Conservation (phyloP, 768 basidiomycete species). For the Mycena galericulata region DNA sequence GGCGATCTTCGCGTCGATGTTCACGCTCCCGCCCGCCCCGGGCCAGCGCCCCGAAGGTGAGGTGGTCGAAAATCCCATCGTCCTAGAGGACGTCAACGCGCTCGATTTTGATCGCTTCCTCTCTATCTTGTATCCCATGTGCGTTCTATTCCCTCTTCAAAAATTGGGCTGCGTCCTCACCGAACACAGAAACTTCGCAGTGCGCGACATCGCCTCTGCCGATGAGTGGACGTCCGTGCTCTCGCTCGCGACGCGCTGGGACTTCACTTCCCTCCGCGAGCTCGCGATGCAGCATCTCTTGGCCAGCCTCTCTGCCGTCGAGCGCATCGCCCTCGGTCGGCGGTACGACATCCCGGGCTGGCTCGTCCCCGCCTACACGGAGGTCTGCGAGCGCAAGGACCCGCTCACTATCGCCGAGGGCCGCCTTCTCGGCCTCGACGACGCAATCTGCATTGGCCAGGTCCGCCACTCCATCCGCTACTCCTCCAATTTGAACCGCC, state of each 20-base stretch:
- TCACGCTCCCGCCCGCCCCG: conserved; percentile 36
- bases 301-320: conserved; percentile 30
- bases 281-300: conserved; percentile 41
- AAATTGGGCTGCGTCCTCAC: neutral
- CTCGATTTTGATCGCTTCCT: conserved; percentile 64
- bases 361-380: conserved; percentile 45
- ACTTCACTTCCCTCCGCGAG: conserved; percentile 40
- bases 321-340: conserved; percentile 39
- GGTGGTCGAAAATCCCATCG: conserved; percentile 48
- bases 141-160: conserved; percentile 29
- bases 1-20: conserved; percentile 40
- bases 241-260: conserved; percentile 42
- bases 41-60: conserved; percentile 42
- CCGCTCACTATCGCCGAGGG: conserved; percentile 35
- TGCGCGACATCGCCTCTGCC: conserved; percentile 23
- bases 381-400: conserved; percentile 40
- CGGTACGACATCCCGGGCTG: conserved; percentile 41
- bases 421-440: conserved; percentile 30
- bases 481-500: conserved; percentile 33
- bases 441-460: conserved; percentile 28
- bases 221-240: conserved; percentile 48
- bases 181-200: conserved; percentile 25
- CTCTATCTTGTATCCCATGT: conserved; percentile 66
- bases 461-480: conserved; percentile 36
- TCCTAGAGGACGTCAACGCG: conserved; percentile 54